Evolutionary conservation across 306 rosid genomes (phyloP).

Genomic region (Glycine soja): DNA sequence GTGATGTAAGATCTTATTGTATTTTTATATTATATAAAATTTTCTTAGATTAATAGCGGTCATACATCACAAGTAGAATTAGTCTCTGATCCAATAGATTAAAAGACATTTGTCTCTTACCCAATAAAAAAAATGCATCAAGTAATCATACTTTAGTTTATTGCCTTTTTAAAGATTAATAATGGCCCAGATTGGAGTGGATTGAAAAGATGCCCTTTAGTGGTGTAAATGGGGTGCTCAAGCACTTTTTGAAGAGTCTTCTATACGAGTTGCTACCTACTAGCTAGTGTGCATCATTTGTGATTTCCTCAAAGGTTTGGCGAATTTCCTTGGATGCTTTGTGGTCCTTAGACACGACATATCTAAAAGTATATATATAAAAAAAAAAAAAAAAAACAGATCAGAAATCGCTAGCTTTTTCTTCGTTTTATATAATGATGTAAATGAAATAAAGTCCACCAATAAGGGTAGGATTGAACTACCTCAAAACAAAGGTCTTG

Average conservation of each 20-base stretch:
- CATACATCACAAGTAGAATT: too few species aligned
- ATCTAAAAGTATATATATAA: conserved; percentile 17
- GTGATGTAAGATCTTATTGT: too few species aligned
- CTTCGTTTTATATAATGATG: background rate
- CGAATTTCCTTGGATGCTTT: conserved; percentile 35
- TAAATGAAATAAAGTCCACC: background rate
- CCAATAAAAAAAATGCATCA: background rate
- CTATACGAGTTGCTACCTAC: background rate
- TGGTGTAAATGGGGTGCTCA: conserved; percentile 47
- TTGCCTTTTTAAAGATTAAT: conserved; percentile 43
- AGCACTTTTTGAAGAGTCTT: conserved; percentile 35
- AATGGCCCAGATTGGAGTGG: conserved; percentile 46
- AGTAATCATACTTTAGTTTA: conserved; percentile 25
- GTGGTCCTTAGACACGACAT: too few species aligned
- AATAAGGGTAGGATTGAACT: background rate
- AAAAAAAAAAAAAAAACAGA: conserved; percentile 39
- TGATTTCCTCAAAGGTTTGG: conserved; percentile 32
- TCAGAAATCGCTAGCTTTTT: conserved; percentile 13
- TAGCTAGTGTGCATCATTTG: background rate
- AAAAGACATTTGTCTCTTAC: too few species aligned
- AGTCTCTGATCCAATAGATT: too few species aligned
- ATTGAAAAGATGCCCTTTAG: conserved; percentile 37
- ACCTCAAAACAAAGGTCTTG: background rate
- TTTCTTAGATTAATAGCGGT: too few species aligned
- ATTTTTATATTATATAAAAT: too few species aligned